Conservation (phyloP, 164 flowering plant species). For the Chloranthus sessilifolius region DNA sequence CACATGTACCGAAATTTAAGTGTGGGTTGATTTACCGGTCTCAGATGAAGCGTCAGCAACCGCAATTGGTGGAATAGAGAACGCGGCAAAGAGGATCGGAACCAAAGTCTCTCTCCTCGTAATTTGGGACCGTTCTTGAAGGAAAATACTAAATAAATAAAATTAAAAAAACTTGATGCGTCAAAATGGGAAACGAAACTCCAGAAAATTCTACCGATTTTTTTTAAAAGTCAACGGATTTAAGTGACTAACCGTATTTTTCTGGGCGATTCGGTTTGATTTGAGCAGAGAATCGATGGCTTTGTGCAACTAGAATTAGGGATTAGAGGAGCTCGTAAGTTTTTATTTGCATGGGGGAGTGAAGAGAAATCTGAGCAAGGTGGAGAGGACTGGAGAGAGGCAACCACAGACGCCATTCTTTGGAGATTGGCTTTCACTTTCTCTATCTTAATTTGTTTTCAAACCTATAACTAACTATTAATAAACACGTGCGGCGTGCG, state of each 20-base stretch:
- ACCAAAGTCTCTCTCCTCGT: slow-evolving; percentile 38
- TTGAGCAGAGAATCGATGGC: slow-evolving; percentile 4
- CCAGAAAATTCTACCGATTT: too few relatives aligned
- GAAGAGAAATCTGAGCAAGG: too few relatives aligned
- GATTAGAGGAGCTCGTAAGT: too few relatives aligned
- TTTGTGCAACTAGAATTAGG: too few relatives aligned
- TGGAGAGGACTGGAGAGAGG: too few relatives aligned
- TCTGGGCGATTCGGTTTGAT: slow-evolving; percentile 1
- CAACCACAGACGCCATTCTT: too few relatives aligned
- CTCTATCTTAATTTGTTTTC: too few relatives aligned
- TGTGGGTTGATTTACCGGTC: slow-evolving; percentile 21
- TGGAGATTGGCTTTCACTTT: too few relatives aligned
- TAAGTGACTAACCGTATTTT: neutral
- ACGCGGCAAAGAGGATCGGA: slow-evolving; percentile 25
- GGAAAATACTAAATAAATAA: neutral
- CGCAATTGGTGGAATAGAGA: slow-evolving; percentile 30
- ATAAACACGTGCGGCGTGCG: too few relatives aligned
- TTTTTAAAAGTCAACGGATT: neutral
- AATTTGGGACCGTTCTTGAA: slow-evolving; percentile 1
- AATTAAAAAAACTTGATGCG: neutral
- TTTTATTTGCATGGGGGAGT: too few relatives aligned
- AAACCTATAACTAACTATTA: too few relatives aligned
- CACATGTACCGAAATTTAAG: neutral
- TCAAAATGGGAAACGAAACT: too few relatives aligned
- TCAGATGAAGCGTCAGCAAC: slow-evolving; percentile 37